Evolutionary conservation across 495 filamentous ascomycete genomes (phyloP).

Genomic region (Aspergillus campestris): DNA sequence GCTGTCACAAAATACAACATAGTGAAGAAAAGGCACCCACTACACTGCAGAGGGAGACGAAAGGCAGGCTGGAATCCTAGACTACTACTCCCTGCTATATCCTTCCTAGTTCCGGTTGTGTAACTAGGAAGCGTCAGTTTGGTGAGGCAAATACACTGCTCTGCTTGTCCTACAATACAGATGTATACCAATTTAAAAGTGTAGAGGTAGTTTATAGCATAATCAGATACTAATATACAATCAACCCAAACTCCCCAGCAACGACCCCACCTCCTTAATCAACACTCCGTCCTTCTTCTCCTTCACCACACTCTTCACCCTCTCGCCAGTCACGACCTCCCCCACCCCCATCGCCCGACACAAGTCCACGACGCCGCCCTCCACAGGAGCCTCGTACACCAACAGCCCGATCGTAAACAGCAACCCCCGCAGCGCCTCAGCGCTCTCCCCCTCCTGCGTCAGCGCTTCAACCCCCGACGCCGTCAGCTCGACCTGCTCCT

Average conservation of each 20-base stretch:
- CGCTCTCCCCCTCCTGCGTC: slow-evolving; percentile 52
- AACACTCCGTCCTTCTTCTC: slow-evolving; percentile 33
- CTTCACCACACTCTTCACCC: slow-evolving; percentile 38
- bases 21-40: too few relatives aligned
- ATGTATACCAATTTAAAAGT: too few relatives aligned
- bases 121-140: too few relatives aligned
- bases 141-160: too few relatives aligned
- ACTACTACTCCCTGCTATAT: too few relatives aligned
- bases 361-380: slow-evolving; percentile 68
- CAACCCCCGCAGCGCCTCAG: slow-evolving; percentile 64
- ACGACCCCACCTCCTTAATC: slow-evolving; percentile 47
- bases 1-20: too few relatives aligned
- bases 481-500: slow-evolving; percentile 66
- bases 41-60: too few relatives aligned
- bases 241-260: slow-evolving; percentile 27
- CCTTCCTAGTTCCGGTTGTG: too few relatives aligned
- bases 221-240: neutral
- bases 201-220: neutral
- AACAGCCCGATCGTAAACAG: slow-evolving; percentile 65
- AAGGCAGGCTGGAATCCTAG: too few relatives aligned
- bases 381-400: slow-evolving; percentile 57
- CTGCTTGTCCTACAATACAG: too few relatives aligned
- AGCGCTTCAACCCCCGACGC: slow-evolving; percentile 73
- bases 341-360: slow-evolving; percentile 61
- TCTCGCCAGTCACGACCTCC: slow-evolving; percentile 49